Evolutionary conservation across 805 yeast species (phyloP), one percentile per base, ranked within the genome.

Genomic region (Candida nemodendra): DNA sequence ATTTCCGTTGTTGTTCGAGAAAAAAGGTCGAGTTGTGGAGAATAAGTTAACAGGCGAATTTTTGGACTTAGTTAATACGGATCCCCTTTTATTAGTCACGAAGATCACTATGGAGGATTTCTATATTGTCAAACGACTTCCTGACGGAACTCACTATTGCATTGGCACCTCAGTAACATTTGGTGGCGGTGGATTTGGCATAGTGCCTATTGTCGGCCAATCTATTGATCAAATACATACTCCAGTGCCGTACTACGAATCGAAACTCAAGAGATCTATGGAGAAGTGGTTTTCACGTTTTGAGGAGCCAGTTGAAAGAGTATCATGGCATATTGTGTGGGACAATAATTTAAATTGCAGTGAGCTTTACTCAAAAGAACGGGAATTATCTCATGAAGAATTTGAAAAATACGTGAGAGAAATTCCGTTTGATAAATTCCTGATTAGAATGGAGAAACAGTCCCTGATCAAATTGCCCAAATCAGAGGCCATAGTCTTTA

Each of bases 111-210:
- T 72, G 61, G 78, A 73, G 46, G 78, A 73, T 51, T 69, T 69
- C 40, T 73, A 70, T 44, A 42, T 73, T 4, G 71, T 66, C 15
- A 41, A 49, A 43, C 62, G 67, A 37, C 18, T 25, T n/a, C 64
- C 64, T 0, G 49, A 59, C 23, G 71, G 66, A 0, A 30, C 45
- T 29, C 70, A 68, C 48, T 69, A 70, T 48, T 59, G 74, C 50
- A 71, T 68, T 27, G 78, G 75, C 1, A 74, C 74, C 1, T 74
- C 76, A 0, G 78, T 72, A 15, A 72, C 74, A 3, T 73, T 72
- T 53, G 75, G 74, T 4, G 78, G 78, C 11, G 78, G 78, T 7
- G 69, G 74, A 2, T 73, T 73, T 52, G 71, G 71, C 4, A 62
- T 72, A 27, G 23, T 42, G 5, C 56, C 58, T 2, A 18, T 56